Evolutionary conservation across 2,329 filamentous ascomycete species (phyloP).

Genomic region (Falciphora oryzae): DNA sequence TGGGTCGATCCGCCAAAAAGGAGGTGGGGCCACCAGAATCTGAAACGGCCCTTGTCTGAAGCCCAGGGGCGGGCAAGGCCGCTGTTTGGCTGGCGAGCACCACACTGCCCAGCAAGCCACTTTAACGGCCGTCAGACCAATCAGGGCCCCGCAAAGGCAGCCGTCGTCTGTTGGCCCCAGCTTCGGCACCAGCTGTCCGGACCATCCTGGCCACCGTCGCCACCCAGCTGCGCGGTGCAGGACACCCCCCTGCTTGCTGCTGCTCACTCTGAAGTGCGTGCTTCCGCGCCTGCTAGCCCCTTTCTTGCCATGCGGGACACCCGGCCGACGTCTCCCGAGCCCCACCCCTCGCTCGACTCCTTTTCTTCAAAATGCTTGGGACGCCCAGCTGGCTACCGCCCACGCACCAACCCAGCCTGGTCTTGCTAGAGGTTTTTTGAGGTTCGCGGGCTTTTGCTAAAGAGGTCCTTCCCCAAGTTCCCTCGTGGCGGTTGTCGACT

Average conservation of each 20-base stretch:
- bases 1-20: neutral
- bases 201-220: neutral
- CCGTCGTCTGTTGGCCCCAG: too few species aligned
- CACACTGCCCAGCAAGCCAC: too few species aligned
- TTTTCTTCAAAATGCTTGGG: neutral
- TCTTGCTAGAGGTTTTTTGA: neutral
- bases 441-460: too few species aligned
- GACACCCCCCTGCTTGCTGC: too few species aligned
- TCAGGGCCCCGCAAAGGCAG: too few species aligned
- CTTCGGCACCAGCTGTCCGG: neutral
- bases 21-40: neutral
- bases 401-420: too few species aligned
- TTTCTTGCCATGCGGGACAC: neutral
- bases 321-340: too few species aligned
- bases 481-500: neutral
- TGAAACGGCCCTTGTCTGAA: constrained; percentile 1
- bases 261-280: neutral
- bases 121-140: too few species aligned
- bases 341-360: too few species aligned
- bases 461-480: neutral
- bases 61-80: neutral
- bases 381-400: too few species aligned
- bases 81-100: neutral
- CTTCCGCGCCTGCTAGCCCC: neutral
- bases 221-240: too few species aligned